Percentiles rank a stretch among this genome's conserved stretches.
These are phyloP conservation scores for Multifurca ochricompacta DNA, from an alignment of 768 basidiomycete genomes.

Conservation along the genomic window DNA sequence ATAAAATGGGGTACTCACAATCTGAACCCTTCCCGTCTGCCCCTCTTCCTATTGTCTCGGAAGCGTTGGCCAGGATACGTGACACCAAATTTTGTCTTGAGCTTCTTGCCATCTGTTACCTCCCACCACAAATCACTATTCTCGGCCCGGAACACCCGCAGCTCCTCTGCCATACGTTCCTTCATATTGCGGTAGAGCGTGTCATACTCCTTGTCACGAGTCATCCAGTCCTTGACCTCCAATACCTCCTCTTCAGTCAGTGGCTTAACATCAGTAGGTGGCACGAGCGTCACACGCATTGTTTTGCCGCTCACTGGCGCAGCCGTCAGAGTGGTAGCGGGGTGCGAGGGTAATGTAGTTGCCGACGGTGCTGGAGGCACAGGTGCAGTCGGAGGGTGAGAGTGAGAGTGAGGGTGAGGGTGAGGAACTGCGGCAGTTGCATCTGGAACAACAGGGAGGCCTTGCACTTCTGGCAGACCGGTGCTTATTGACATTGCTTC, in stretches of 20 bases:
- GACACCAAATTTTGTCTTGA: constrained; percentile 41
- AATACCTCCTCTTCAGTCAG: constrained; percentile 44
- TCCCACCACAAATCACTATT: constrained; percentile 55
- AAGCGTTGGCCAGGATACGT: constrained; percentile 43
- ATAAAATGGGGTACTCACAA: constrained; percentile 49
- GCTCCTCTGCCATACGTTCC: constrained; percentile 44
- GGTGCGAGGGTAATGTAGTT: constrained; percentile 29
- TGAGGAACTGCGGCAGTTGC: constrained; percentile 21
- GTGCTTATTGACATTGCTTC: constrained; percentile 10
- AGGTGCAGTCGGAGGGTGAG: constrained; percentile 19
- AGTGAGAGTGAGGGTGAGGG: not conserved
- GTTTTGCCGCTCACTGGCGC: constrained; percentile 45
- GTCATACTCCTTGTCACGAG: constrained; percentile 53
- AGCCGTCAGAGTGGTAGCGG: constrained; percentile 36
- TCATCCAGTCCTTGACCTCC: constrained; percentile 55
- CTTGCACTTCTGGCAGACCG: constrained; percentile 12
- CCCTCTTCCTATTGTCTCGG: constrained; percentile 40
- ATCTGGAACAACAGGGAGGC: constrained; percentile 13
- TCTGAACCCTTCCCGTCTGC: constrained; percentile 60
- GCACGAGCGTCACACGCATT: constrained; percentile 55
- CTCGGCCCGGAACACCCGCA: constrained; percentile 36
- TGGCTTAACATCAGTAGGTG: constrained; percentile 44
- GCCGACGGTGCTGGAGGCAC: constrained; percentile 20
- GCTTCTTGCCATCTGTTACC: constrained; percentile 41
- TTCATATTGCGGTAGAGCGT: constrained; percentile 41